Evolutionary conservation across 2,329 filamentous ascomycete genomes (phyloP), one percentile per base, ranked within the genome.

Genomic region (Monosporascus sp.): DNA sequence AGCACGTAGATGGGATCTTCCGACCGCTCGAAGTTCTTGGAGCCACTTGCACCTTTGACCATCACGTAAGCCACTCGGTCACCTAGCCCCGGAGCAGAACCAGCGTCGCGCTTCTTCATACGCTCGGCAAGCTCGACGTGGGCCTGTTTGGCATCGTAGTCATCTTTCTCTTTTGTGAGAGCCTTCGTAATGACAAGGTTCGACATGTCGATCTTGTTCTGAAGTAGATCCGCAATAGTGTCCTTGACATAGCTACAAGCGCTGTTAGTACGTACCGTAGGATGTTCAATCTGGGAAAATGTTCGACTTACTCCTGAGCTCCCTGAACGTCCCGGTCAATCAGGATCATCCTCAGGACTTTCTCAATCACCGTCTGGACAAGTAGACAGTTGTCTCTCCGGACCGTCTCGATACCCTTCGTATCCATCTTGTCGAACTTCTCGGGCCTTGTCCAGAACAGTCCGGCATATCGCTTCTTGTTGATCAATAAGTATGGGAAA

Each of bases 391-490:
- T 99, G 71, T 99, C 94, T 80, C 94, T 82, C 61, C 94, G 87
- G 47, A 99, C 95, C 3, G 94, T 99, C 73, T 99, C 94, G 61
- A 99, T 97, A 79, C 94, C 94, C 71, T 99, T 99, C 56, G 91
- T 97, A 72, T 99, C 94, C 95, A 99, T 99, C 79, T 97, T 99
- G 81, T 99, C 95, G 71, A 88, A 94, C 72, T 96, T 97, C 43
- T 93, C 83, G 0, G 93, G 84, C 61, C 88, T 94, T 5, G 94
- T 99, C 92, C 92, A 99, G 75, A 91, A 97, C 34, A 99, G 74
- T n/a, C 94, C 94, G 8, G 94, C 94, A 66, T 99, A 99, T 59
- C 94, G 88, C 78, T 99, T 99, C 79, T 99, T 99, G 84, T 99
- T 99, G 84, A 99, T 99, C 50, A 99, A 81, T 36, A 99, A 80